phyloP scores from a whole-genome alignment of 1,139 yeast species.

The Blastobotrys apis region DNA sequence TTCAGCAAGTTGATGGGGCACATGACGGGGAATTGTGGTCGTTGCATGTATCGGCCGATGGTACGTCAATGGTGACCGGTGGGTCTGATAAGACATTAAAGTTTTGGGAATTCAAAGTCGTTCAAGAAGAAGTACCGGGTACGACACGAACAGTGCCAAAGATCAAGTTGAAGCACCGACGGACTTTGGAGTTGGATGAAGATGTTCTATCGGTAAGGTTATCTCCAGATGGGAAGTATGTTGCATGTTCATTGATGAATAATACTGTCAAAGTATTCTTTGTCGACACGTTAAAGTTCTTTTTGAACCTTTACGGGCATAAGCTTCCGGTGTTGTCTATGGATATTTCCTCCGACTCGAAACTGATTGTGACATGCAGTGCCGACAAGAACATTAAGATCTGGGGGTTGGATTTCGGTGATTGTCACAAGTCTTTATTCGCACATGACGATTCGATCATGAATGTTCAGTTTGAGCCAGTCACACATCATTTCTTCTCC shows the following conservation, averaged over 20 bases:
- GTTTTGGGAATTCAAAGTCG: conserved; percentile 80
- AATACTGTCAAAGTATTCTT: conserved; percentile 92
- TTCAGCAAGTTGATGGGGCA: conserved; percentile 69
- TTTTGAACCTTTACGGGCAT: conserved; percentile 88
- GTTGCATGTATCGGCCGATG: conserved; percentile 80
- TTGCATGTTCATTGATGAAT: conserved; percentile 84
- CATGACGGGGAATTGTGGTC: conserved; percentile 74
- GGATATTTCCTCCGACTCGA: conserved; percentile 85
- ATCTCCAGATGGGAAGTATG: conserved; percentile 73
- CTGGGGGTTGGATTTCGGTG: conserved; percentile 99
- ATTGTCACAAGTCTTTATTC: conserved; percentile 92
- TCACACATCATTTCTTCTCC: conserved; percentile 82
- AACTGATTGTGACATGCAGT: conserved; percentile 82
- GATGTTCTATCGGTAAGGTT: conserved; percentile 76
- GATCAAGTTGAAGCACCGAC: conserved; percentile 64
- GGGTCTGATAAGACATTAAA: conserved; percentile 89
- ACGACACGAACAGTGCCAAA: conserved; percentile 50
- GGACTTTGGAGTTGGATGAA: conserved; percentile 79
- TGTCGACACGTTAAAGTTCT: conserved; percentile 80
- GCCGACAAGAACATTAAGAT: conserved; percentile 96
- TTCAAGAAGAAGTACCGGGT: conserved; percentile 65
- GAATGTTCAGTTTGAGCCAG: conserved; percentile 80
- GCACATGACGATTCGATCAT: conserved; percentile 96
- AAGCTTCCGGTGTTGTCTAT: conserved; percentile 79
- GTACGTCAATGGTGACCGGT: conserved; percentile 80